A percentile compares a stretch with the other conserved stretches of the same genome.
Evolutionary conservation across 164 flowering plant species (phyloP).

Genomic region (Aristolochia fimbriata): DNA sequence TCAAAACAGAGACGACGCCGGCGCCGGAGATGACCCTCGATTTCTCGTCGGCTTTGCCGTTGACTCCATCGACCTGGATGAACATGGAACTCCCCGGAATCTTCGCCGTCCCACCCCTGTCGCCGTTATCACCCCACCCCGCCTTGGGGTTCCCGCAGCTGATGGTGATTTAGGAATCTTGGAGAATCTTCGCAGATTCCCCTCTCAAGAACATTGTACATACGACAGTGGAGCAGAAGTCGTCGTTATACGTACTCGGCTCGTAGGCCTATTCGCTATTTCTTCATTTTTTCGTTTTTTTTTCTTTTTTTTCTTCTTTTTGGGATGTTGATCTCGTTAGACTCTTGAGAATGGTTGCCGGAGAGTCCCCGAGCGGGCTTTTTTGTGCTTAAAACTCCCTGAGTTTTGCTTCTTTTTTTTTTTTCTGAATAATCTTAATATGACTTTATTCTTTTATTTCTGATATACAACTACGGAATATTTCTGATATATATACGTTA

Average conservation of each 20-base stretch:
- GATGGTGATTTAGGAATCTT: slow-evolving; percentile 10
- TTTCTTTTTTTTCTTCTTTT: neutral
- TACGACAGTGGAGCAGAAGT: neutral
- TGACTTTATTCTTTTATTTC: no score
- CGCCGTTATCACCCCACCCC: slow-evolving; percentile 26
- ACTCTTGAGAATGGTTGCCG: neutral
- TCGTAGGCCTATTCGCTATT: neutral
- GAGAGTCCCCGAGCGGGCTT: neutral
- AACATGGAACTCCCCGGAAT: slow-evolving; percentile 20
- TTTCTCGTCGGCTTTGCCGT: slow-evolving; percentile 10
- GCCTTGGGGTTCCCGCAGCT: slow-evolving; percentile 16
- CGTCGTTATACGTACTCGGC: neutral
- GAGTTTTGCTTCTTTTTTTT: no score
- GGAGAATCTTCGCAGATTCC: neutral
- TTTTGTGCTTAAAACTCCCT: neutral
- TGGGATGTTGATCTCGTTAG: neutral
- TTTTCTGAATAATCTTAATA: no score
- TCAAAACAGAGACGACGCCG: neutral
- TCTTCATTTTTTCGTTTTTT: neutral
- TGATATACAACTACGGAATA: no score
- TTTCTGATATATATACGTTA: no score
- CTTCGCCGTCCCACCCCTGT: slow-evolving; percentile 27
- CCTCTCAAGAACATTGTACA: neutral
- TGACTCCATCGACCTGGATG: slow-evolving; percentile 32
- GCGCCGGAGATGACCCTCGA: slow-evolving; percentile 3